phyloP scores from a whole-genome alignment of 768 basidiomycete genomes.

The Trametes punicea region DNA sequence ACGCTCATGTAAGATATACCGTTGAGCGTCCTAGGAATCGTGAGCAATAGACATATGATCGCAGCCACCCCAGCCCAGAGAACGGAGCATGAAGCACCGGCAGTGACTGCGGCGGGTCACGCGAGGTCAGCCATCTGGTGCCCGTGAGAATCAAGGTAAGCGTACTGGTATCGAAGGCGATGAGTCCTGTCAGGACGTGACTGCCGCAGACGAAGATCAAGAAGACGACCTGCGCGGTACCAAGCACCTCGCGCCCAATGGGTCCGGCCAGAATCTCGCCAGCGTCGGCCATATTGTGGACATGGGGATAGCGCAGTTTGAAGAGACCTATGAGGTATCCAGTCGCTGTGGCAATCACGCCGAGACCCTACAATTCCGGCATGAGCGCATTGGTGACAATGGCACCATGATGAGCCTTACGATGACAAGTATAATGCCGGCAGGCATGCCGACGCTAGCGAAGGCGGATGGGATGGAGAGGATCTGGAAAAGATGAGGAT shows the following conservation, averaged over 20 bases:
- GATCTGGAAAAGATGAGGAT: slow-evolving; percentile 18
- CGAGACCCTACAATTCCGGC: slow-evolving; percentile 20
- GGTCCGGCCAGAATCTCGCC: slow-evolving; percentile 30
- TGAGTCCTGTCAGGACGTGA: slow-evolving; percentile 31
- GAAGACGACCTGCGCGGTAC: slow-evolving; percentile 30
- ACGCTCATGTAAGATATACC: slow-evolving; percentile 31
- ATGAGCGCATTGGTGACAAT: background rate
- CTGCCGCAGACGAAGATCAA: slow-evolving; percentile 30
- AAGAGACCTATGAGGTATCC: slow-evolving; percentile 30
- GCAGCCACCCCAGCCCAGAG: slow-evolving; percentile 30
- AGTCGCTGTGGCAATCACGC: slow-evolving; percentile 25
- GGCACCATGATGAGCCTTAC: slow-evolving; percentile 4
- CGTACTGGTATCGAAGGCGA: slow-evolving; percentile 32
- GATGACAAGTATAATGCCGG: slow-evolving; percentile 27
- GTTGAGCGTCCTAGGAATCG: slow-evolving; percentile 29
- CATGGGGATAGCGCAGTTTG: slow-evolving; percentile 33
- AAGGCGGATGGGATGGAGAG: slow-evolving; percentile 31
- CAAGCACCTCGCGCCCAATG: slow-evolving; percentile 30
- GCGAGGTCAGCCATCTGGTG: slow-evolving; percentile 1
- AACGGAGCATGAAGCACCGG: slow-evolving; percentile 31
- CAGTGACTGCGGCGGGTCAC: slow-evolving; percentile 20
- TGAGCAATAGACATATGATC: slow-evolving; percentile 28
- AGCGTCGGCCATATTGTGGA: slow-evolving; percentile 34
- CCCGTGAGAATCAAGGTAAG: background rate
- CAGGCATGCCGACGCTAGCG: slow-evolving; percentile 28